Conservation (phyloP, 768 basidiomycete species). For the Tylopilus intermedius region DNA sequence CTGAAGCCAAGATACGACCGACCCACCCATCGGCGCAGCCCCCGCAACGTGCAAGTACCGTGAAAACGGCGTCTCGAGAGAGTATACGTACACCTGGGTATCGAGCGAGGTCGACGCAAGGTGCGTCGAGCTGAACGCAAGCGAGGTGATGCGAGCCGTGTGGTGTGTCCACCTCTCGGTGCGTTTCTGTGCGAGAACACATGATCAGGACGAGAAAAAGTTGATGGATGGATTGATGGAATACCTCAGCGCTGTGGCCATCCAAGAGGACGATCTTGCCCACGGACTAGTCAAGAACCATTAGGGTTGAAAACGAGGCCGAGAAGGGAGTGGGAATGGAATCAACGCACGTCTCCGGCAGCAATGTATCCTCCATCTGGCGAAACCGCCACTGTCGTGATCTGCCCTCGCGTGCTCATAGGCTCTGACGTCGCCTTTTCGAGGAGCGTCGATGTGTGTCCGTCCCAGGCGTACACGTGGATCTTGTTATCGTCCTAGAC, state of each 20-base stretch:
- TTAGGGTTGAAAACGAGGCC: neutral
- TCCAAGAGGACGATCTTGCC: slow-evolving; percentile 82
- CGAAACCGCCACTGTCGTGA: slow-evolving; percentile 77
- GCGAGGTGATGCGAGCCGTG: slow-evolving; percentile 70
- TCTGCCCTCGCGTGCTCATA: slow-evolving; percentile 50
- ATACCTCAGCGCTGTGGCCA: slow-evolving; percentile 52
- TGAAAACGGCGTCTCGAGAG: slow-evolving; percentile 55
- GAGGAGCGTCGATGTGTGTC: slow-evolving; percentile 43
- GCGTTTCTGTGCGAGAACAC: slow-evolving; percentile 40
- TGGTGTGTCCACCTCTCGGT: slow-evolving; percentile 86
- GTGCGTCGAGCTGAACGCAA: slow-evolving; percentile 46
- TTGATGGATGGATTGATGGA: neutral
- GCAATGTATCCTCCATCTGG: slow-evolving; percentile 71
- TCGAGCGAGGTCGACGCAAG: slow-evolving; percentile 90
- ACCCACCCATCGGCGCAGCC: slow-evolving; percentile 81
- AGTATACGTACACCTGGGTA: slow-evolving; percentile 87
- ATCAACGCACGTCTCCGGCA: slow-evolving; percentile 71
- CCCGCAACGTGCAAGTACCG: slow-evolving; percentile 81
- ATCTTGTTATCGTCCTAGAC: slow-evolving; percentile 66
- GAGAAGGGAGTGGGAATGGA: neutral
- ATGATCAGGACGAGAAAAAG: neutral
- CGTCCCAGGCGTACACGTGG: slow-evolving; percentile 68
- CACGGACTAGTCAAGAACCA: slow-evolving; percentile 46
- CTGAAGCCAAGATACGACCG: slow-evolving; percentile 69
- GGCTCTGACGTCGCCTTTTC: slow-evolving; percentile 57